A percentile compares a stretch with the other conserved stretches of the same genome.
Conservation (phyloP, 192 early-diverging fungal species). For the Powellomyces hirtus region DNA sequence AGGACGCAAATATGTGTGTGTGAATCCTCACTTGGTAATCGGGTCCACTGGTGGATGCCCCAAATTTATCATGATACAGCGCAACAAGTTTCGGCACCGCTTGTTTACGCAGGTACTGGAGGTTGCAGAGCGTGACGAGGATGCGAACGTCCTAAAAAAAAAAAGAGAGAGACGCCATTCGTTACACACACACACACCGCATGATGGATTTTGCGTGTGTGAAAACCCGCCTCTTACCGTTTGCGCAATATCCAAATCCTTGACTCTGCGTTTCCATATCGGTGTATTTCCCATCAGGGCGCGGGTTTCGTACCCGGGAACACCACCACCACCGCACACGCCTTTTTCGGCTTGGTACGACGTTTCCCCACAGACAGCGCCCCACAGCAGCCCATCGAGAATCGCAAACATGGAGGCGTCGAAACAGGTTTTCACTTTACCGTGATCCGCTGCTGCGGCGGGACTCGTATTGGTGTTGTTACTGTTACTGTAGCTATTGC, state of each 20-base stretch:
- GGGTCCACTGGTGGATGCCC: constrained; percentile 41
- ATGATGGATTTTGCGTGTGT: too few relatives aligned
- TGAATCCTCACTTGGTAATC: constrained; percentile 58
- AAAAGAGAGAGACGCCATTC: not conserved
- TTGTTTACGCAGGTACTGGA: constrained; percentile 66
- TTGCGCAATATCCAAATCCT: constrained; percentile 28
- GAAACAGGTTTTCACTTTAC: constrained; percentile 44
- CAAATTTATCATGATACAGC: constrained; percentile 71
- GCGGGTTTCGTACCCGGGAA: not conserved
- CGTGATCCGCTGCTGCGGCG: not conserved
- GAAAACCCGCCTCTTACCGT: too few relatives aligned
- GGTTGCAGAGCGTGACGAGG: constrained; percentile 83
- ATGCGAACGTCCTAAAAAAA: constrained; percentile 41
- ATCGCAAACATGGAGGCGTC: constrained; percentile 71
- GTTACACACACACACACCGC: too few relatives aligned
- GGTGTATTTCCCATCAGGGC: constrained; percentile 15
- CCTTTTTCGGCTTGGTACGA: not conserved
- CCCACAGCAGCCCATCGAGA: constrained; percentile 73
- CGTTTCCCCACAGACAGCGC: constrained; percentile 22
- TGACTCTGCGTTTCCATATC: constrained; percentile 25
- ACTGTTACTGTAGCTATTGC: too few relatives aligned
- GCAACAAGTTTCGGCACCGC: constrained; percentile 75
- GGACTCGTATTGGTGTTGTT: not conserved
- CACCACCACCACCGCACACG: not conserved
- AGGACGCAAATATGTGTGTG: too few relatives aligned